Base-by-base conservation (phyloP, 805 yeast genomes). In the Saturnispora bothae region DNA sequence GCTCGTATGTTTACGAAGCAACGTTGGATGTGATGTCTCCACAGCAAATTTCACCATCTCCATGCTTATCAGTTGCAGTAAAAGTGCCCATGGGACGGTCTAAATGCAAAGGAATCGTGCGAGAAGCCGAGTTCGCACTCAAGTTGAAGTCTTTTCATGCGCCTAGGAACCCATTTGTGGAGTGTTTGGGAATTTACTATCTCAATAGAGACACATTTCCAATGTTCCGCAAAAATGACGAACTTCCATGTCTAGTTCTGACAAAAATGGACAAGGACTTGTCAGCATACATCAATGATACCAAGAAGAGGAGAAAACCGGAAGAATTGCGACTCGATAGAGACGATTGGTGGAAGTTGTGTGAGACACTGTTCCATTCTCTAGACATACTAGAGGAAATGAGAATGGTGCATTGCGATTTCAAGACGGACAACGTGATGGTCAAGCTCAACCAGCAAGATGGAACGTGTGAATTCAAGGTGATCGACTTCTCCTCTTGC, bases 401-500 rank as follows among this genome's bases (percentile, higher is more conserved):
- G 18, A 46, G 53, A 4, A 44, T 61, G 20, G 64, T 70, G 13
- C 75, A 71, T 43, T 61, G 71, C 45, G 76, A 71, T 46, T 47
- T 68, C 43, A 70, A 71, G 49, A 59, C 72, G 14, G 64, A 64
- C 32, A 70, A 70, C 46, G 48, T 70, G 7, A 49, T 69, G 41
- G 53, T 61, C 13, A 37, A 47, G 5, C 22, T 36, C 8, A 34
- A 38, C 4, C 28, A 21, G 2, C 28, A 59, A 38, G 65, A 62
- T 40, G 56, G 56, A 40, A 45, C 58, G 10, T 22, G 25, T 10
- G 10, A 22, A 13, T 64, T 68, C 43, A 64, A 62, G 41, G 45
- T 71, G n/a, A 65, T 65, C 22, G 78, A 71, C 52, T 68, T 71
- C 46, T 61, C 74, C 2, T 64, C 71, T 22, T 22, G 25, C 4